Percentiles rank a stretch among this genome's conserved stretches.
Conservation (phyloP, 257 asterid species). For the Nicotiana otophora region DNA sequence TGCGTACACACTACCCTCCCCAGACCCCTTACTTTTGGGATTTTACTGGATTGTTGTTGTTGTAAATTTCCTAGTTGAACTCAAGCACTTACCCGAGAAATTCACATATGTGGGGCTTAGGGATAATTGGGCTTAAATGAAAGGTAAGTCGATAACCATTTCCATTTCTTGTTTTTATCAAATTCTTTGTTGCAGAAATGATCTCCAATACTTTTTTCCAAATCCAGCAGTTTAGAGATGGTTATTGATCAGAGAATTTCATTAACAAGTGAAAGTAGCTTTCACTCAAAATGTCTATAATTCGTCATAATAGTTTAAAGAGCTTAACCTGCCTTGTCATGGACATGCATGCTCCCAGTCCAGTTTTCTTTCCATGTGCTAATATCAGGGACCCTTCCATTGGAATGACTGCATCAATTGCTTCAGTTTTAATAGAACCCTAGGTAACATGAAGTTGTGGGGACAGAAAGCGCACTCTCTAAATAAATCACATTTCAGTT, state of each 20-base stretch:
- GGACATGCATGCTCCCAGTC: background rate
- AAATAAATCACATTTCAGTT: background rate
- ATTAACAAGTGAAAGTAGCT: background rate
- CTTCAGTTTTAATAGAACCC: background rate
- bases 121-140: background rate
- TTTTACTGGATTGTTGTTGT: no score
- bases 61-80: background rate
- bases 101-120: background rate
- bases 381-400: background rate
- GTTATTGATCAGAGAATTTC: background rate
- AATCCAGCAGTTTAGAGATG: background rate
- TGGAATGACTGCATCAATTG: background rate
- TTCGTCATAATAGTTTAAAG: constrained; percentile 1
- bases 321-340: background rate
- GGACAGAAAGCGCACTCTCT: background rate
- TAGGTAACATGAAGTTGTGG: background rate
- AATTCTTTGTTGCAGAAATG: background rate
- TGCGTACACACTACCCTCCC: no score
- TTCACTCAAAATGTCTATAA: background rate
- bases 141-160: background rate
- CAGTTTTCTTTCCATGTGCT: background rate
- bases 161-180: background rate
- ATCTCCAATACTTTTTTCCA: background rate
- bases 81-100: background rate
- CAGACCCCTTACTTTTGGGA: no score